A percentile compares a stretch with the other conserved stretches of the same genome.
phyloP scores from a whole-genome alignment of 1,139 yeast species.

The Kurtzmaniella natalensis region DNA sequence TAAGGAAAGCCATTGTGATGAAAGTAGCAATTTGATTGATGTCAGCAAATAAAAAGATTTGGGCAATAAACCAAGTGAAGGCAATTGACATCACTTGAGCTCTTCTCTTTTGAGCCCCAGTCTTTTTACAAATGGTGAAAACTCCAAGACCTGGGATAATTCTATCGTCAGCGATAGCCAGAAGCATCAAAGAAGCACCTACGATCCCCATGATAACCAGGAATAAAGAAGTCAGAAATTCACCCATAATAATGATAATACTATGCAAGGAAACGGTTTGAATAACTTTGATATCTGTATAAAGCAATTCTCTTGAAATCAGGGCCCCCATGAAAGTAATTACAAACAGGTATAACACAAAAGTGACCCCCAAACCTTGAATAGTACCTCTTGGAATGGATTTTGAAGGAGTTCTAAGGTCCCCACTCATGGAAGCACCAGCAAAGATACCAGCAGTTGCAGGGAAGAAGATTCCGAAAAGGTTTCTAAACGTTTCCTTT shows the following conservation, averaged over 20 bases:
- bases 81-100: constrained; percentile 49
- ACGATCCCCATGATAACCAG: constrained; percentile 93
- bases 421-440: constrained; percentile 99
- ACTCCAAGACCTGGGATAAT: constrained; percentile 70
- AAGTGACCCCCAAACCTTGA: constrained; percentile 73
- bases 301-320: constrained; percentile 71
- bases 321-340: constrained; percentile 75
- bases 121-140: constrained; percentile 49
- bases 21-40: constrained; percentile 92
- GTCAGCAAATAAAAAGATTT: constrained; percentile 78
- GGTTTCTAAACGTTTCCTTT: constrained; percentile 69
- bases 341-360: constrained; percentile 67
- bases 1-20: constrained; percentile 92
- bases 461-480: constrained; percentile 94
- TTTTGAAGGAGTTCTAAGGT: constrained; percentile 73
- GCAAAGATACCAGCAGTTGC: constrained; percentile 98
- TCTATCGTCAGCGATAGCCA: constrained; percentile 85
- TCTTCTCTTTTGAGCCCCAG: constrained; percentile 46
- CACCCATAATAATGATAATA: constrained; percentile 77
- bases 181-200: constrained; percentile 87
- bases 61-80: constrained; percentile 79
- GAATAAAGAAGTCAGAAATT: constrained; percentile 81
- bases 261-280: constrained; percentile 75
- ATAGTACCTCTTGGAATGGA: constrained; percentile 90
- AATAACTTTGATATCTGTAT: constrained; percentile 75